Conservation (phyloP, 148 eudicot species). For the Euryodendron excelsum region DNA sequence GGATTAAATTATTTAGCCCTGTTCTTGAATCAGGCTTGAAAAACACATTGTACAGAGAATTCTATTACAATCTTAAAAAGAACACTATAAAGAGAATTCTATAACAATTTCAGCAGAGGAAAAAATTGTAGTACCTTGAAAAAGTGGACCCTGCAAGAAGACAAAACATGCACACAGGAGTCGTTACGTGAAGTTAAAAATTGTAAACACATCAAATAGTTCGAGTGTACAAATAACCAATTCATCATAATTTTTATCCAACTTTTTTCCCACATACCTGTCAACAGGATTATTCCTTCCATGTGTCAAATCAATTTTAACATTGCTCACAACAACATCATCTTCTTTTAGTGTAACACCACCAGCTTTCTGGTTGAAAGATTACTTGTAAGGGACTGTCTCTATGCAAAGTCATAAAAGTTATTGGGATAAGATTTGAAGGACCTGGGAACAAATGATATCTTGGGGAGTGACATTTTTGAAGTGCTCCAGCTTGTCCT, state of each 20-base stretch:
- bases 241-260: not conserved
- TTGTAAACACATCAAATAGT: not conserved
- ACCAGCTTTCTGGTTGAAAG: slow-evolving; percentile 35
- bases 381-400: not conserved
- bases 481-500: slow-evolving; percentile 49
- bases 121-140: slow-evolving; percentile 41
- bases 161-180: slow-evolving; percentile 22
- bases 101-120: not conserved
- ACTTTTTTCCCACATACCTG: slow-evolving; percentile 33
- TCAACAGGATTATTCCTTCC: slow-evolving; percentile 54
- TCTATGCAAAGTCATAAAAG: not conserved
- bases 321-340: slow-evolving; percentile 51
- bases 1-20: not conserved
- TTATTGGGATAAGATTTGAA: not conserved
- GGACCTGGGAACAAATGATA: slow-evolving; percentile 62
- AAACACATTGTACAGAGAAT: not conserved
- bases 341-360: slow-evolving; percentile 52
- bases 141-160: slow-evolving; percentile 49
- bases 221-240: not conserved
- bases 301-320: slow-evolving; percentile 58
- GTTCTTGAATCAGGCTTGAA: not conserved
- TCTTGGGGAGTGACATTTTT: slow-evolving; percentile 47
- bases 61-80: not conserved
- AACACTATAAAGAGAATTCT: not conserved
- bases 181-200: slow-evolving; percentile 2